These are phyloP conservation scores for Cladosporium halotolerans DNA, from an alignment of 2,329 filamentous ascomycete genomes.

Conservation along the genomic window DNA sequence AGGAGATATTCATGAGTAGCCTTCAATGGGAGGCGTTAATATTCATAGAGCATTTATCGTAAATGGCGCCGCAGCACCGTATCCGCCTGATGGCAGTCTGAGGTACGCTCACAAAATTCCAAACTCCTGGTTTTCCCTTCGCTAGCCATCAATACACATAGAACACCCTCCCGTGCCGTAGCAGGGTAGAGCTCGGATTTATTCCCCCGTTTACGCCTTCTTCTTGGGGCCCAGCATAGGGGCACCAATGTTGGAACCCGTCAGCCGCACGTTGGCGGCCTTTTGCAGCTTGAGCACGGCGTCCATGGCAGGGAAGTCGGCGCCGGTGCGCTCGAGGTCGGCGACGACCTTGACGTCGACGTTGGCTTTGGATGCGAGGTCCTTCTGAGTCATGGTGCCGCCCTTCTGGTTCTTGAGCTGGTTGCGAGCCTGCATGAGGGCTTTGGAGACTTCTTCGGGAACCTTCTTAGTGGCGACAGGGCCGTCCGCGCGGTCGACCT, in stretches of 20 bases:
- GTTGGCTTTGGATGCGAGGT: slow-evolving; percentile 80
- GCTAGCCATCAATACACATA: slow-evolving; percentile 9
- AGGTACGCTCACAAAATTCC: slow-evolving; percentile 8
- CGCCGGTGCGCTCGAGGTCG: slow-evolving; percentile 76
- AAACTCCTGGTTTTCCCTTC: slow-evolving; percentile 8
- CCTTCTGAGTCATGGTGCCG: slow-evolving; percentile 78
- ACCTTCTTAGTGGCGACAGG: slow-evolving; percentile 96
- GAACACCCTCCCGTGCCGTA: too few relatives aligned
- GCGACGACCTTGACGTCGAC: slow-evolving; percentile 72
- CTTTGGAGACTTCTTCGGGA: slow-evolving; percentile 71
- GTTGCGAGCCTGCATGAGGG: slow-evolving; percentile 72
- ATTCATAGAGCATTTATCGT: slow-evolving; percentile 13
- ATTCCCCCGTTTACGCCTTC: slow-evolving; percentile 35
- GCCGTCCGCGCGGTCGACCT: slow-evolving; percentile 95
- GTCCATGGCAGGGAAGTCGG: slow-evolving; percentile 75
- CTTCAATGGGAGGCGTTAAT: slow-evolving; percentile 4
- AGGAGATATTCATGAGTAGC: background rate
- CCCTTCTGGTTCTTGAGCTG: slow-evolving; percentile 73
- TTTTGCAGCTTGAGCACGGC: slow-evolving; percentile 79
- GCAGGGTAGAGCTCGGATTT: too few relatives aligned
- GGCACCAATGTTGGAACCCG: slow-evolving; percentile 57
- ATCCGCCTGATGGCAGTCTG: background rate
- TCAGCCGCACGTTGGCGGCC: slow-evolving; percentile 35
- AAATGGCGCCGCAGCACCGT: background rate
- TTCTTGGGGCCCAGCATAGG: slow-evolving; percentile 74